Base-by-base conservation (phyloP, 305 asterid genomes). In the Fraxinus ornus region DNA sequence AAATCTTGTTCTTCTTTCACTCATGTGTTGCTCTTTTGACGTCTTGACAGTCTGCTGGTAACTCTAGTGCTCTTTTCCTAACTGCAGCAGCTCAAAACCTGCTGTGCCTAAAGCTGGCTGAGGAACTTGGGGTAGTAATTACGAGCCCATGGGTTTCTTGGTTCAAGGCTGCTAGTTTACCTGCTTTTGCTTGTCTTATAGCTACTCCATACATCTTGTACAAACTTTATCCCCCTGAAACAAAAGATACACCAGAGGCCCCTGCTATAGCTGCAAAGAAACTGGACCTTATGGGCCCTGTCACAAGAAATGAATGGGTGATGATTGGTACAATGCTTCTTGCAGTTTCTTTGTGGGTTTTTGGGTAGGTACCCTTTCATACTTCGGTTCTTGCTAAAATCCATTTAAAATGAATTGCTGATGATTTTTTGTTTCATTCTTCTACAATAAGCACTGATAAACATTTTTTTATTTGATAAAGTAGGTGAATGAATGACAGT, bases 81-180 rank as follows among this genome's bases (percentile, higher is more conserved):
- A 95, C 99, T 87, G 98, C 98, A 81, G 98, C 98, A 87, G 98
- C 98, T 86, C 98, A 95, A 91, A 95, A 95, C 82, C 91, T 95
- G 85, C 93, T 95, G 22, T 95, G 98, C 87, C 97, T 95, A 76
- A 94, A 95, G 87, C 90, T 95, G 55, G 99, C 98, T 30, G 98
- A 95, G 95, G 99, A 88, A 87, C 95, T 94, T 79, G 99, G 99
- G 86, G 97, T 95, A 62, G 90, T 93, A 66, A 88, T 93, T 37
- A 80, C 97, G 13, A 93, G 81, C 89, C 97, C 99, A 81, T 95
- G 99, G 99, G 90, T 94, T 85, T 79, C 95, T 84, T 95, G 99
- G 99, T 95, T 95, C 92, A 93, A 89, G 88, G 97, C 95, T 78
- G 99, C 99, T 75, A 93, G 97, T 89, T 85, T 95, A 80, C 98